Conservation (phyloP, 2,329 filamentous ascomycete genomes). For the Colletotrichum aenigma region DNA sequence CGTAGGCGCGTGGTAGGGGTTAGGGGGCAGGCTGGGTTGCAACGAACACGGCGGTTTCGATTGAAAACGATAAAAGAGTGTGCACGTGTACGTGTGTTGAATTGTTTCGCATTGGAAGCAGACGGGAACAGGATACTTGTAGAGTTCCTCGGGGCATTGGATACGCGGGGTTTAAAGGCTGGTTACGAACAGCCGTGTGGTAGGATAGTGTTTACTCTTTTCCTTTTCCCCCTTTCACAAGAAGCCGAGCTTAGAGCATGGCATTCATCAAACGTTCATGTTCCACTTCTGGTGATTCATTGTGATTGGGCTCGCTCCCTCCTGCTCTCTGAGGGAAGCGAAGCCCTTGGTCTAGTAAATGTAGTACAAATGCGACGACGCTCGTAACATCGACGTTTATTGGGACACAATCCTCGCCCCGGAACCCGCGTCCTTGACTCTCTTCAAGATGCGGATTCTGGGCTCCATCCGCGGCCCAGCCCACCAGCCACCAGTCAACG, state of each 20-base stretch:
- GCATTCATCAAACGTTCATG: not conserved
- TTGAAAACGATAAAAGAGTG: not conserved
- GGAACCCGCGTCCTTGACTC: slow-evolving; percentile 24
- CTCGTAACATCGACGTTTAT: not conserved
- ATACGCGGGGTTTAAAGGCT: not conserved
- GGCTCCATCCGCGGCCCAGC: slow-evolving; percentile 65
- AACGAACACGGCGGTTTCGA: not conserved
- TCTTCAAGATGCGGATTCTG: slow-evolving; percentile 54
- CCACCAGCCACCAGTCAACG: slow-evolving; percentile 66
- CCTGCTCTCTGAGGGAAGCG: not conserved
- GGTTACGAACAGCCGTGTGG: not conserved
- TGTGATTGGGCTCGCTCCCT: not conserved
- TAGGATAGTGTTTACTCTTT: slow-evolving; percentile 16
- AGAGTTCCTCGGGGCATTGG: not conserved
- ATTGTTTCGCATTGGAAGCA: not conserved
- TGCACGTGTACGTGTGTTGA: not conserved
- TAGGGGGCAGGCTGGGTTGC: not conserved
- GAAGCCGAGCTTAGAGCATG: not conserved
- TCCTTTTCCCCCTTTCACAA: not conserved
- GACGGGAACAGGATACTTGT: not conserved
- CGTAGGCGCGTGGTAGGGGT: not conserved
- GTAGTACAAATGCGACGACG: not conserved
- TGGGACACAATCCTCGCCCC: slow-evolving; percentile 6
- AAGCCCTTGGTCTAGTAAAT: not conserved
- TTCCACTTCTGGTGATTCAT: not conserved